These are phyloP conservation scores for Bretschneidera sinensis DNA, from an alignment of 345 rosid genomes.

Conservation along the genomic window DNA sequence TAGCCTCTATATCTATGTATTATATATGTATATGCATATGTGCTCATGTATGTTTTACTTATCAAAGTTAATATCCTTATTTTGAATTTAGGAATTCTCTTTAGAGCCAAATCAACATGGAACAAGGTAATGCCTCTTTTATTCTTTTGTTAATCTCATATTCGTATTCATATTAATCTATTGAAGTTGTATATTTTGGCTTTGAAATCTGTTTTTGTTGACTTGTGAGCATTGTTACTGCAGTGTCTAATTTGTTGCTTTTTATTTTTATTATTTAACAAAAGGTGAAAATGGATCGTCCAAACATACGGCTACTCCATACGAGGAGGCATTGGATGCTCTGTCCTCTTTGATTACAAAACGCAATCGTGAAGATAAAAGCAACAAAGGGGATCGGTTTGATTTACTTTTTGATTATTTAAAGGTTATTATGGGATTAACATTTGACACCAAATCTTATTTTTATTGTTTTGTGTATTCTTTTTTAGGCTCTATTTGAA, in stretches of 20 bases:
- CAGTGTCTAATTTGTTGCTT: background rate
- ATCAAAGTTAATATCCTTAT: background rate
- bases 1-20: background rate
- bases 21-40: background rate
- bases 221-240: no score
- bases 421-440: conserved; percentile 36
- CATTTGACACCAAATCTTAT: no score
- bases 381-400: conserved; percentile 66
- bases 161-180: background rate
- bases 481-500: conserved; percentile 2
- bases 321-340: conserved; percentile 65
- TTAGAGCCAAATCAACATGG: background rate
- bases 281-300: conserved; percentile 31
- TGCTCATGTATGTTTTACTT: background rate
- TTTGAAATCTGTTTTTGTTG: background rate
- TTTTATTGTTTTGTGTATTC: background rate
- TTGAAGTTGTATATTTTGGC: background rate
- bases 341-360: conserved; percentile 83
- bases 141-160: no score
- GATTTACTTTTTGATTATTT: conserved; percentile 71
- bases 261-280: no score
- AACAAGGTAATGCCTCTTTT: background rate
- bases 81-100: background rate
- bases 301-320: conserved; percentile 24
- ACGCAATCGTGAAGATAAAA: conserved; percentile 62